These are phyloP conservation scores for Epithemia pelagica DNA, from an alignment of 108 stramenopile species.

Conservation along the genomic window DNA sequence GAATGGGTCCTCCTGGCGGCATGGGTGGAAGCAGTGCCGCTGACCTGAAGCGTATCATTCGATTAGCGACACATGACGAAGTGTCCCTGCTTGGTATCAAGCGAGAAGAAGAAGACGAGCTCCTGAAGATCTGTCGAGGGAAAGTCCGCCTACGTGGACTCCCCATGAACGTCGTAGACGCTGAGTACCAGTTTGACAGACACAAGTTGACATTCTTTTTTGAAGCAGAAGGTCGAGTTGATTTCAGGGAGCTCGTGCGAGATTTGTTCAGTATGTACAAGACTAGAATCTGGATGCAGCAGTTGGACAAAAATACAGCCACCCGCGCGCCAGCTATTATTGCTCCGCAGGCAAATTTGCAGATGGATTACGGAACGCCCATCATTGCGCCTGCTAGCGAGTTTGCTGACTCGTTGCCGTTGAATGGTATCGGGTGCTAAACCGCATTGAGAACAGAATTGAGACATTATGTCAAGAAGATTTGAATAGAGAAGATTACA, in stretches of 20 bases:
- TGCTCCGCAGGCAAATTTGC: constrained; percentile 16
- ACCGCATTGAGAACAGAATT: not conserved
- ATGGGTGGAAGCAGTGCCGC: constrained; percentile 20
- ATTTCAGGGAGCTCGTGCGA: constrained; percentile 96
- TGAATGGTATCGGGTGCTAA: constrained; percentile 3
- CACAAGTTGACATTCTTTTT: constrained; percentile 98
- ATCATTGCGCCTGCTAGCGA: constrained; percentile 48
- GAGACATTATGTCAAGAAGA: not conserved
- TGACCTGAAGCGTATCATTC: constrained; percentile 79
- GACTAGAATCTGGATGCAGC: constrained; percentile 98
- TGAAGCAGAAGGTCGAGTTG: constrained; percentile 91
- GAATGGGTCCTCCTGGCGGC: constrained; percentile 20
- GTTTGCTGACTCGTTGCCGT: constrained; percentile 14
- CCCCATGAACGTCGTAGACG: constrained; percentile 93
- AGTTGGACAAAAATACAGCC: constrained; percentile 64
- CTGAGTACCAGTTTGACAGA: constrained; percentile 96
- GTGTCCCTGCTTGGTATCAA: constrained; percentile 75
- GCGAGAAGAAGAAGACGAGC: constrained; percentile 84
- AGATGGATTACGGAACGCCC: constrained; percentile 40
- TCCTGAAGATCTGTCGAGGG: constrained; percentile 85
- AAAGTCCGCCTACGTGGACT: constrained; percentile 86
- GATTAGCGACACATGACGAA: constrained; percentile 85
- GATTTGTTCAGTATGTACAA: constrained; percentile 97
- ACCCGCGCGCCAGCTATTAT: constrained; percentile 22
- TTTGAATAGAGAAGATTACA: not conserved